These are phyloP conservation scores for Mercurialis annua DNA, from an alignment of 345 rosid genomes.

Conservation along the genomic window DNA sequence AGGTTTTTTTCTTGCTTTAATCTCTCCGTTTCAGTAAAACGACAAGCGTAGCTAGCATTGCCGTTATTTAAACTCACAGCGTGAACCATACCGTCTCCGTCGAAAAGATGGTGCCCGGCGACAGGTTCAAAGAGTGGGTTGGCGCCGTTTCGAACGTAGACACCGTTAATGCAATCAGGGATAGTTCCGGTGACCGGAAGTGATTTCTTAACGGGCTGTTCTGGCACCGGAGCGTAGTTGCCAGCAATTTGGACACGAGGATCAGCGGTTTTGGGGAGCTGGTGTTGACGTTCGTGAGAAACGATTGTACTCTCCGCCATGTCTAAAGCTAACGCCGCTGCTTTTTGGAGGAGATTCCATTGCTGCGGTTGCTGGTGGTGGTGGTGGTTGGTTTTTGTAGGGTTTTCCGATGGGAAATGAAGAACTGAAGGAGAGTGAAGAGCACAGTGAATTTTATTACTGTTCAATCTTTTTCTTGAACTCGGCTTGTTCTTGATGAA, in stretches of 20 bases:
- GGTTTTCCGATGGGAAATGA: conserved; percentile 58
- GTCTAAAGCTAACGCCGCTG: conserved; percentile 61
- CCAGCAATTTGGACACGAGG: conserved; percentile 81
- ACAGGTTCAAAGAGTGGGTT: conserved; percentile 82
- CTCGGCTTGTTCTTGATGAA: conserved; percentile 18
- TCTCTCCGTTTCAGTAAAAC: conserved; percentile 59
- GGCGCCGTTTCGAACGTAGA: conserved; percentile 90
- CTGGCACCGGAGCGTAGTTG: conserved; percentile 87
- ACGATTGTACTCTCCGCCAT: conserved; percentile 60
- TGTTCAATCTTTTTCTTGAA: conserved; percentile 3
- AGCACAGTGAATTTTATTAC: conserved; percentile 33
- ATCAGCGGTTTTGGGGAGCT: conserved; percentile 81
- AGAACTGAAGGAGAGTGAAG: conserved; percentile 54
- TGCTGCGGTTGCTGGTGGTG: conserved; percentile 7
- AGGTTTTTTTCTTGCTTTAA: conserved; percentile 21
- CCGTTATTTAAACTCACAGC: conserved; percentile 60
- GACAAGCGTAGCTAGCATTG: conserved; percentile 72
- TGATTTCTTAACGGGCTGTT: conserved; percentile 44
- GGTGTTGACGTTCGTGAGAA: conserved; percentile 52
- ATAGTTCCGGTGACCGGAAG: conserved; percentile 63
- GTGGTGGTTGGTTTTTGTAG: conserved; percentile 17
- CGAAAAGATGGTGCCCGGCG: conserved; percentile 90
- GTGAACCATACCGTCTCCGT: conserved; percentile 98
- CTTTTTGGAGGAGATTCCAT: conserved; percentile 68
- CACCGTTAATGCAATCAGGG: conserved; percentile 79